Percentiles rank a stretch among this genome's conserved stretches.
Evolutionary conservation across 1,139 yeast genomes (phyloP).

Genomic region (Zygoascus sp.): DNA sequence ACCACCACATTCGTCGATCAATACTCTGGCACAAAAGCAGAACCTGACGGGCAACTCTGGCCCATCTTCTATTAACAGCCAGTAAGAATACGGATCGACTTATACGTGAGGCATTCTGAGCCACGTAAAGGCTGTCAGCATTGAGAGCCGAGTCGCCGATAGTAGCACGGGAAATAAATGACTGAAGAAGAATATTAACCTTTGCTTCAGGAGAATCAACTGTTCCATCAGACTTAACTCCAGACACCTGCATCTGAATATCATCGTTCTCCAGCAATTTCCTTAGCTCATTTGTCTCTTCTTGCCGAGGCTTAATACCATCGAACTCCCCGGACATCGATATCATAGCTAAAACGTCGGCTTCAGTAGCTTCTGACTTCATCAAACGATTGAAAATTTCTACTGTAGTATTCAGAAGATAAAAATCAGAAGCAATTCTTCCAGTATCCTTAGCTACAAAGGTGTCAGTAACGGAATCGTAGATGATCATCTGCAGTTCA

Average conservation of each 20-base stretch:
- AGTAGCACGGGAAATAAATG: constrained; percentile 71
- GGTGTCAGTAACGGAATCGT: constrained; percentile 74
- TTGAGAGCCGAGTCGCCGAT: constrained; percentile 63
- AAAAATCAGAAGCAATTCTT: constrained; percentile 90
- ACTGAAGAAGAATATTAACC: constrained; percentile 81
- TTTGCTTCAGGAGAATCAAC: constrained; percentile 77
- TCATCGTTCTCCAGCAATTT: constrained; percentile 47
- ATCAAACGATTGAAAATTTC: constrained; percentile 85
- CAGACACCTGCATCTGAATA: constrained; percentile 70
- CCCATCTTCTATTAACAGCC: constrained; percentile 89
- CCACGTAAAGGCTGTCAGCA: constrained; percentile 88
- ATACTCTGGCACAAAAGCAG: constrained; percentile 80
- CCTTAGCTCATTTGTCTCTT: constrained; percentile 72
- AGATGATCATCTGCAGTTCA: constrained; percentile 84
- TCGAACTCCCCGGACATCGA: constrained; percentile 95
- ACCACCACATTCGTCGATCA: constrained; percentile 81
- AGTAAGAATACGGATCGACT: constrained; percentile 84
- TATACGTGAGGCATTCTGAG: constrained; percentile 92
- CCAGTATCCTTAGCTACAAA: constrained; percentile 87
- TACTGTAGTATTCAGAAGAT: constrained; percentile 75
- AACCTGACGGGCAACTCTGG: constrained; percentile 66
- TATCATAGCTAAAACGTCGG: constrained; percentile 83
- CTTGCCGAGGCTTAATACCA: constrained; percentile 81
- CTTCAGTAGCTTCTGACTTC: constrained; percentile 83
- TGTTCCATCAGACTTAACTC: constrained; percentile 42